Evolutionary conservation across 2,329 filamentous ascomycete species (phyloP), one percentile per base, ranked within the genome.

Genomic region (Apiospora phragmitis): DNA sequence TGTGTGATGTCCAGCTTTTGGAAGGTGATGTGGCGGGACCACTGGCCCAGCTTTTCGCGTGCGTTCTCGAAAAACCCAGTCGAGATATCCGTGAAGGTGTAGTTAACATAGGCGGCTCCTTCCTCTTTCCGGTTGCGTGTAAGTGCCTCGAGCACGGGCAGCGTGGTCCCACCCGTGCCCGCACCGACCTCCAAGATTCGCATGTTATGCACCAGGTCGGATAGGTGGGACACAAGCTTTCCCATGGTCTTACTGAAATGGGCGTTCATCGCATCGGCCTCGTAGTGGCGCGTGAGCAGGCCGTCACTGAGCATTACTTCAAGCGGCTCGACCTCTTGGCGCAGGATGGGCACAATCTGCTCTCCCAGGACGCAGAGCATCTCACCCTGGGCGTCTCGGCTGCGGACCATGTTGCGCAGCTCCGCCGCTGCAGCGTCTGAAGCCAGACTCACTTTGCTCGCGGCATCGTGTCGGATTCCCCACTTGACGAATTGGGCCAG

Each of bases 21-120:
- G 38, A 43, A 67, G 5, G 65, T 67, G 9, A 67, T 67, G 65
- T 45, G 65, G 14, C n/a, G 38, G 7, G 38, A 45, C 65, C 65
- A 67, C n/a, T 7, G 65, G 38, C 14, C 41, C 12, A 67, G 42
- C 65, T 67, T 67, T 29, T 77, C 71, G 70, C 76, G 72, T 1
- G 80, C 81, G 7, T 77, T 73, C n/a, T 80, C 78, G 49, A 85
- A 83, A 76, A 82, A 82, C 29, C 76, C 78, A 6, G 79, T 70
- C 1, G 80, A 80, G n/a, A 83, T 80, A 69, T 85, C 83, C 0
- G 84, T 85, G 72, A 78, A 86, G 2, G 80, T 81, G 71, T 81
- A 85, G 18, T 65, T 70, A 6, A 67, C 68, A 32, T 72, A 76
- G 5, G 24, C 55, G n/a, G 7, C 18, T 55, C 24, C 59, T 59